Conservation (phyloP, 1,139 yeast genomes). For the Tardiomyces depauwii region DNA sequence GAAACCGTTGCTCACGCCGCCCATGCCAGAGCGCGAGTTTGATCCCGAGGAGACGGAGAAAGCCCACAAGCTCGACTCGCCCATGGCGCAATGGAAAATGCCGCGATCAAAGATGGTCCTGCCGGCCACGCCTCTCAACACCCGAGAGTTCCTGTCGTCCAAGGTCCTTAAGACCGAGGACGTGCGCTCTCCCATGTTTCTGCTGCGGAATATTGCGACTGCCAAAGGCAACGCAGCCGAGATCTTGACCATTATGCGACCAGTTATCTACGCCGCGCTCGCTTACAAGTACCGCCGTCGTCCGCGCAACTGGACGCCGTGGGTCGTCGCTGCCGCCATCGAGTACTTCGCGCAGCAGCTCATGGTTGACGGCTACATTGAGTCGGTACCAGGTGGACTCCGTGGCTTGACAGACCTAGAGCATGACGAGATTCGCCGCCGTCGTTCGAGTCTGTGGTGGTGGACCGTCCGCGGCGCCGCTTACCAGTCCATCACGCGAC, state of each 20-base stretch:
- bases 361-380: constrained; percentile 11
- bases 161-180: constrained; percentile 26
- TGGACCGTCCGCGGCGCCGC: constrained; percentile 31
- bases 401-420: constrained; percentile 25
- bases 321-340: constrained; percentile 28
- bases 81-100: constrained; percentile 7
- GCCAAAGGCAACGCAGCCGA: constrained; percentile 24
- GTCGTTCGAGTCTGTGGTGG: constrained; percentile 27
- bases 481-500: constrained; percentile 26
- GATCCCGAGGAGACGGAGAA: constrained; percentile 18
- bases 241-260: constrained; percentile 26
- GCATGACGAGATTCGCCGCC: constrained; percentile 22
- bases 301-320: constrained; percentile 29
- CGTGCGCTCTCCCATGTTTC: constrained; percentile 22
- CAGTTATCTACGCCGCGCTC: constrained; percentile 26
- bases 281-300: constrained; percentile 16
- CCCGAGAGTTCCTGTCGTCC: constrained; percentile 17
- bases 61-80: constrained; percentile 1
- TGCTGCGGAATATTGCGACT: constrained; percentile 19
- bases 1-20: constrained; percentile 22
- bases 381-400: constrained; percentile 18
- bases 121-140: constrained; percentile 8
- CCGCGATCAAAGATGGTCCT: background rate
- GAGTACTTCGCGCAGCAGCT: constrained; percentile 25
- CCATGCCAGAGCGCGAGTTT: constrained; percentile 27